Evolutionary conservation across 1,284 basidiomycete genomes (phyloP), one percentile per base, ranked within the genome.

Genomic region (Ceratobasidium sp.): DNA sequence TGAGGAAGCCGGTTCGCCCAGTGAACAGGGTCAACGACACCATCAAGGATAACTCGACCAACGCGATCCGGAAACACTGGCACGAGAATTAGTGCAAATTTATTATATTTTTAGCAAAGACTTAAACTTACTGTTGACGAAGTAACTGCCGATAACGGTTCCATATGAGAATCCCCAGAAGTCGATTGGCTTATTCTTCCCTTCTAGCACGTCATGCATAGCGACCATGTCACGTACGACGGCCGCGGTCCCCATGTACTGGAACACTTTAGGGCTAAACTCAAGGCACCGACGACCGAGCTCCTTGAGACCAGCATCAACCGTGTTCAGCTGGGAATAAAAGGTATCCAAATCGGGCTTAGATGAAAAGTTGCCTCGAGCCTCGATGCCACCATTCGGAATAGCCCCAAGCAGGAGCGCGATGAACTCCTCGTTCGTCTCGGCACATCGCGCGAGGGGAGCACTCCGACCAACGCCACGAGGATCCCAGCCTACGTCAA

Each of bases 101-200:
- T n/a, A 22, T 22, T 25, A 3, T 27, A 20, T 17, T 22, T 17
- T 10, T 15, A 31, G 22, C 4, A 12, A 13, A n/a, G 6, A 22
- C 69, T 31, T 49, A 72, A 62, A n/a, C n/a, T n/a, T n/a, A n/a
- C n/a, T n/a, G n/a, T n/a, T n/a, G n/a, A n/a, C n/a, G n/a, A n/a
- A n/a, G 22, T 70, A 72, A 6, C 22, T 56, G 13, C 71, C 71
- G 25, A 74, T 62, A 0, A 74, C 56, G 2, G 72, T 72, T 25
- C 73, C 73, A 52, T 74, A 73, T 70, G 70, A 72, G 42, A 71
- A 52, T 10, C 71, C 72, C 58, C 68, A 73, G 22, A 71, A 72
- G 38, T 72, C 58, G 10, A 73, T 34, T 1, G 52, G 64, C 42
- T 67, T 69, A 20, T 53, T 49, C 34, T 62, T 22, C 3, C 71